Evolutionary conservation across 768 basidiomycete species (phyloP).

Genomic region (Mycena filopes): DNA sequence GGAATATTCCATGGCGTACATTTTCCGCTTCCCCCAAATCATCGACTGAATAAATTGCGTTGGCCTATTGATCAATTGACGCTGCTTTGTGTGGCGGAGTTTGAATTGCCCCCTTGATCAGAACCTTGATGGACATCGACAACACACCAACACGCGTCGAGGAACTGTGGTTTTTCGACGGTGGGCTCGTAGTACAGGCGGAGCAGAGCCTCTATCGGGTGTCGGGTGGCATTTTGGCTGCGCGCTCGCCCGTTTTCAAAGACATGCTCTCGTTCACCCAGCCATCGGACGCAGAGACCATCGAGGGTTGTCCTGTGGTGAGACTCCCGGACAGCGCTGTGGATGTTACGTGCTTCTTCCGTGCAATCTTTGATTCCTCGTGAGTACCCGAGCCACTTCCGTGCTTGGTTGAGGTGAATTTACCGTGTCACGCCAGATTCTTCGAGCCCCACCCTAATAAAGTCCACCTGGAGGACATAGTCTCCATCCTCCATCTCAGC

Average conservation of each 20-base stretch:
- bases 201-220: slow-evolving; percentile 39
- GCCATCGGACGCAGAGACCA: slow-evolving; percentile 22
- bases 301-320: slow-evolving; percentile 39
- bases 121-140: slow-evolving; percentile 11
- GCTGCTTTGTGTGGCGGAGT: slow-evolving; percentile 13
- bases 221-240: slow-evolving; percentile 35
- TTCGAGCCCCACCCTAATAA: slow-evolving; percentile 13
- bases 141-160: slow-evolving; percentile 8
- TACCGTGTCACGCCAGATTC: not conserved
- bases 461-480: not conserved
- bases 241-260: slow-evolving; percentile 37
- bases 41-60: too few species aligned
- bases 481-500: slow-evolving; percentile 10
- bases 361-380: slow-evolving; percentile 20
- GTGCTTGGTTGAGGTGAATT: not conserved
- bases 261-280: slow-evolving; percentile 37
- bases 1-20: too few species aligned
- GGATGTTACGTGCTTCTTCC: slow-evolving; percentile 13
- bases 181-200: slow-evolving; percentile 39
- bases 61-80: slow-evolving; percentile 5
- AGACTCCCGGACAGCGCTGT: slow-evolving; percentile 31
- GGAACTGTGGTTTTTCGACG: slow-evolving; percentile 40
- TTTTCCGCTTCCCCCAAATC: too few species aligned
- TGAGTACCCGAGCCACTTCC: not conserved
- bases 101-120: not conserved